Evolutionary conservation across 805 yeast species (phyloP), one percentile per base, ranked within the genome.

Genomic region (Hyphopichia homilentoma): DNA sequence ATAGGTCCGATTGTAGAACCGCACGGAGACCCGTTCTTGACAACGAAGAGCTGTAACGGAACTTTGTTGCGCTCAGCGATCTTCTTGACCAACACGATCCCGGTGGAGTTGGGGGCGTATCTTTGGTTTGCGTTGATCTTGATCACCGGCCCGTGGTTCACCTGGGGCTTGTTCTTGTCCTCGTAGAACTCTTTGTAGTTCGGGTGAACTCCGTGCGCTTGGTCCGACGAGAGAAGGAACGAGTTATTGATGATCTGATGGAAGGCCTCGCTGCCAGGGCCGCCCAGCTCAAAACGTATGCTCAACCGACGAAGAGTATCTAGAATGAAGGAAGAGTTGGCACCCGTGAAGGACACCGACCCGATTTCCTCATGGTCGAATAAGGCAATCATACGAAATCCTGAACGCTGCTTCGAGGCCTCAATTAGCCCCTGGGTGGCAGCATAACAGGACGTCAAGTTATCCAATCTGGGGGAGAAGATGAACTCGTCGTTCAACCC

Each of bases 351-450:
- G 12, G 95, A 83, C 6, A 79, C 70, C 2, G 97, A 88, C 1
- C 98, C 98, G 44, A 90, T 73, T 57, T 90, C 98, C 60, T 90
- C 98, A 57, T 93, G 97, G 56, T 90, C 98, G 57, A 93, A 90
- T 38, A 89, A 67, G 0, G 96, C 80, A 34, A 88, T 70, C 52
- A 89, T 56, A 50, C 83, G 79, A 25, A 87, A 78, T 27, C 85
- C 82, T 2, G 62, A 41, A 13, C 53, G 48, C 8, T 61, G 53
- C 0, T 74, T 59, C 2, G 85, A 61, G 22, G 18, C 12, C 35
- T 73, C 73, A 25, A 84, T 61, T 30, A 90, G 62, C 5, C 86
- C 97, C 38, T 70, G 73, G 25, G 81, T 63, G 2, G 96, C 84
- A 32, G 89, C 73, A 64, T 68, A 90, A 47, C 97, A 86, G 6